phyloP scores from a whole-genome alignment of 768 basidiomycete species.

The Agaricus subrufescens region DNA sequence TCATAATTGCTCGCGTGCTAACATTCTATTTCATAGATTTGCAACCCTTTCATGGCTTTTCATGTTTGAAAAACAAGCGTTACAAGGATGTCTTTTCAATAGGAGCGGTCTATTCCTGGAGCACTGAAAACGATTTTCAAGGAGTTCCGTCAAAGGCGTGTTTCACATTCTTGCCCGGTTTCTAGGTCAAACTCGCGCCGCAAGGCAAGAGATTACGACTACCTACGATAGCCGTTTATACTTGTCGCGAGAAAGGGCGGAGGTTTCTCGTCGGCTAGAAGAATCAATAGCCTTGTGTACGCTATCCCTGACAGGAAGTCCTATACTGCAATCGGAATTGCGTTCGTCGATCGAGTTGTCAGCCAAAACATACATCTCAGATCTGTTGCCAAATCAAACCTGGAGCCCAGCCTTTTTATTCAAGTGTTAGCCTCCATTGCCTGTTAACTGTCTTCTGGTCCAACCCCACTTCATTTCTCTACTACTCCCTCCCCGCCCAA shows the following conservation, averaged over 20 bases:
- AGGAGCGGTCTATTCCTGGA: no score
- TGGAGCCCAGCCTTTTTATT: slow-evolving; percentile 3
- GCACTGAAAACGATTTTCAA: no score
- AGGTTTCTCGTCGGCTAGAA: slow-evolving; percentile 2
- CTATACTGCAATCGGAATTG: not conserved
- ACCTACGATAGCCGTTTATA: not conserved
- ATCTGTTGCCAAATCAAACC: slow-evolving; percentile 5
- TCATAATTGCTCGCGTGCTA: no score
- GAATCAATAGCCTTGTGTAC: not conserved
- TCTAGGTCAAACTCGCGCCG: no score
- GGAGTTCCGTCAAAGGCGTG: no score
- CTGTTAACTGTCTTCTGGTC: slow-evolving; percentile 3
- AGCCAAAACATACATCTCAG: slow-evolving; percentile 6
- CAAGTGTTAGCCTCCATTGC: not conserved
- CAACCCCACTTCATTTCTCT: not conserved
- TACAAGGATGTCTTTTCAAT: no score
- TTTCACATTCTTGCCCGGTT: no score
- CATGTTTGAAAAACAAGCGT: no score
- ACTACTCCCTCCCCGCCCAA: not conserved
- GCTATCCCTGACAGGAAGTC: slow-evolving; percentile 4
- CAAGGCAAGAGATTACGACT: not conserved
- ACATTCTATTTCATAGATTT: no score
- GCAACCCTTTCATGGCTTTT: no score
- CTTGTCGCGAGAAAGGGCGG: not conserved
- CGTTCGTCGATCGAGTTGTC: slow-evolving; percentile 3